Percentiles rank a stretch among this genome's conserved stretches.
Evolutionary conservation across 2,329 filamentous ascomycete species (phyloP).

Genomic region (Rhexocercosporidium sp.): DNA sequence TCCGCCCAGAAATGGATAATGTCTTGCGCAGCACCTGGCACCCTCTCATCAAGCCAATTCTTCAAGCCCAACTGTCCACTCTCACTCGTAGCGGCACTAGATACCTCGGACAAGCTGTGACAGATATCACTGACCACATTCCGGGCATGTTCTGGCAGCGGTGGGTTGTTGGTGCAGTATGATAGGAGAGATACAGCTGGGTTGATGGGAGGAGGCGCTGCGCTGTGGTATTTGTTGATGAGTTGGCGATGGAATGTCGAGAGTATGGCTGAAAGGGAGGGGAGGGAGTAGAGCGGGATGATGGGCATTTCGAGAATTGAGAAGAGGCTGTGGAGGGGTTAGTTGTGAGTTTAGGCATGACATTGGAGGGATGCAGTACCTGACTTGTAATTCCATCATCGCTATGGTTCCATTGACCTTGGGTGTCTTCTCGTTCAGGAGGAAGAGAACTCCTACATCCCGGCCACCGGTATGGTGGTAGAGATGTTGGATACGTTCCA

Average conservation of each 20-base stretch:
- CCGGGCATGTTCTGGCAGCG: constrained; percentile 39
- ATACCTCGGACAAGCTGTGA: constrained; percentile 36
- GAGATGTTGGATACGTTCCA: constrained; percentile 41
- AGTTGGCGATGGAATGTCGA: constrained; percentile 38
- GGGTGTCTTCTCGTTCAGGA: constrained; percentile 35
- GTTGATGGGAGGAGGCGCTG: constrained; percentile 13
- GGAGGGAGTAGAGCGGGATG: constrained; percentile 35
- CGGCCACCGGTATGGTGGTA: constrained; percentile 40
- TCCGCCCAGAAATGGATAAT: constrained; percentile 41
- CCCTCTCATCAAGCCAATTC: constrained; percentile 32
- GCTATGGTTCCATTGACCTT: constrained; percentile 31
- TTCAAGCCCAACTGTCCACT: constrained; percentile 35
- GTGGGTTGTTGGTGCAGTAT: constrained; percentile 36
- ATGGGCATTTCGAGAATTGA: constrained; percentile 39
- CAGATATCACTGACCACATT: constrained; percentile 42
- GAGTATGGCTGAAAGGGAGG: constrained; percentile 34
- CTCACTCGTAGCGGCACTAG: constrained; percentile 32
- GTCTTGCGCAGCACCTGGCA: constrained; percentile 29
- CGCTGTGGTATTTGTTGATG: constrained; percentile 12
- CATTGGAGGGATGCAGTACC: constrained; percentile 27
- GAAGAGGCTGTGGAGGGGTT: constrained; percentile 34
- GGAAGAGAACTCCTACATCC: constrained; percentile 41
- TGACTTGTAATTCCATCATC: constrained; percentile 40
- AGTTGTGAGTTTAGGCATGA: constrained; percentile 4
- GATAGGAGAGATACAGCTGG: constrained; percentile 36